Conservation (phyloP, 805 yeast genomes). For the Monosporozyma siamensis region DNA sequence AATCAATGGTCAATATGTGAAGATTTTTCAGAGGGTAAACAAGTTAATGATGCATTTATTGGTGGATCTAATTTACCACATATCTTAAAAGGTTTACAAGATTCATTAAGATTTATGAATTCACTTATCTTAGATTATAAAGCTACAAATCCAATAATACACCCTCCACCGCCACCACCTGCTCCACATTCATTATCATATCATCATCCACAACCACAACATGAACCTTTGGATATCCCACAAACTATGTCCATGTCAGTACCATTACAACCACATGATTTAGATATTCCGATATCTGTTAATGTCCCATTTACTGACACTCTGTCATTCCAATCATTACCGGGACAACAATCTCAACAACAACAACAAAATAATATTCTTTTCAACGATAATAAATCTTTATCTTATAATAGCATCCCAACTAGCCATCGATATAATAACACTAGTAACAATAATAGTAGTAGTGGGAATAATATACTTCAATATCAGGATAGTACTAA, state of each 20-base stretch:
- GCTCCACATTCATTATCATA: not conserved
- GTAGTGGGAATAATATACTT: constrained; percentile 2
- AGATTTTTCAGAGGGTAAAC: constrained; percentile 77
- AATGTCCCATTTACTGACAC: not conserved
- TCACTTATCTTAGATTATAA: constrained; percentile 43
- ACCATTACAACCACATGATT: constrained; percentile 4
- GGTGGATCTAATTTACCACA: constrained; percentile 62
- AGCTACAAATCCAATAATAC: constrained; percentile 26
- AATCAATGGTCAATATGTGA: constrained; percentile 53
- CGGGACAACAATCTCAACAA: not conserved
- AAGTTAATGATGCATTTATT: constrained; percentile 57
- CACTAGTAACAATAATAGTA: constrained; percentile 5
- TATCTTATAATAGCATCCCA: not conserved
- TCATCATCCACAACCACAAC: constrained; percentile 8
- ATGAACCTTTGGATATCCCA: constrained; percentile 5
- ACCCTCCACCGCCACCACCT: constrained; percentile 9
- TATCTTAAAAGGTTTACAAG: constrained; percentile 49
- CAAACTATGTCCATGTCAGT: constrained; percentile 1
- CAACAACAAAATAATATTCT: constrained; percentile 6
- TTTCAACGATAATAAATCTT: not conserved
- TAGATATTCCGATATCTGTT: not conserved
- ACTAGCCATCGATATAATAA: not conserved
- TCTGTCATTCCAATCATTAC: not conserved
- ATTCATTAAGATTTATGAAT: constrained; percentile 44
- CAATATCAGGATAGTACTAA: constrained; percentile 1